Base-by-base conservation (phyloP, 2,329 filamentous ascomycete species). In the Colletotrichum tofieldiae region DNA sequence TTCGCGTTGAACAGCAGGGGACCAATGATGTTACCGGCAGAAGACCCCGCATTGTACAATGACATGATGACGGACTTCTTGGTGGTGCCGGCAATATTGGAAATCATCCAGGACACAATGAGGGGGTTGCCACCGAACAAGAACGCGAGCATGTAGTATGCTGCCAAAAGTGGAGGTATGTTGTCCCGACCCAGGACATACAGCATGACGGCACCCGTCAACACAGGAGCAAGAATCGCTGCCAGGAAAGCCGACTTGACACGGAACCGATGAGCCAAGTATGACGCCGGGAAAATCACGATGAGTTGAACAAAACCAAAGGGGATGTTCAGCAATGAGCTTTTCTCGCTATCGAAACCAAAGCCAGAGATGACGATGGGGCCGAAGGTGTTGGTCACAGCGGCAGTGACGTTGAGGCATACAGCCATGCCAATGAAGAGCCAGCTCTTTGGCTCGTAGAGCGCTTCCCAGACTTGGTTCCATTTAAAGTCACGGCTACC, bases 401-500 rank as follows among this genome's bases (percentile, higher is more conserved):
- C 84, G 1, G 90, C 89, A 1, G 89, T 90, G n/a, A 92, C 86
- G 77, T 93, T 93, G 63, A 92, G 86, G 26, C 90, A 84, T 43
- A 93, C 78, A 0, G 88, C 83, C 82, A 93, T 89, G 35, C 78
- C 85, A 60, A 92, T 82, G 84, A 90, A 93, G 5, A 93, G 84
- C 76, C 89, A 88, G 0, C 84, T 87, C 78, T 89, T 88, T 20
- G 84, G 81, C 66, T 89, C 87, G 0, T 84, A 68, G 3, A 84
- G 75, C 0, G 82, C 79, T 71, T 90, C 86, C 20, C 87, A 84
- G 1, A 93, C 83, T 74, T 96, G 94, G 29, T 88, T 86, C 82
- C 87, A 85, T 74, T 93, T 93, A 81, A 92, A 93, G 73, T 93
- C 87, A 74, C 91, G 90, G 73, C 90, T 93, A 1, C 91, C 92